Base-by-base conservation (phyloP, 805 yeast genomes). In the Wickerhamiella parazyma region DNA sequence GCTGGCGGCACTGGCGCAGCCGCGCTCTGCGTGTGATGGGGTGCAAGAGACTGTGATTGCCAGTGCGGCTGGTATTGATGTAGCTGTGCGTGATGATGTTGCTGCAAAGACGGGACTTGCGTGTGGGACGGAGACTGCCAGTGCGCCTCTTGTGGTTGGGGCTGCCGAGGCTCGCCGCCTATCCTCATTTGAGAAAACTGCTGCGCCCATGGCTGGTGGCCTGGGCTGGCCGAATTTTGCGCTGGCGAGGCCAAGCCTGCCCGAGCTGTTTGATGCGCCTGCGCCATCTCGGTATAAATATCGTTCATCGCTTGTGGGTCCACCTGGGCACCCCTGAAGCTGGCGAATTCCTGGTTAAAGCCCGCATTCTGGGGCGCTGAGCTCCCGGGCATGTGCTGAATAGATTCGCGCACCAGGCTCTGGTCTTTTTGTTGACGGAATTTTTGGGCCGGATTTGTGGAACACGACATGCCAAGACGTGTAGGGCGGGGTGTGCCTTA, bases 161-260 rank as follows among this genome's bases (percentile, higher is more conserved):
- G 35, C 34, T 5, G 26, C 11, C 26, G 12, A 4, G 26, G 31
- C 14, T 11, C 16, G 6, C 12, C 14, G 4, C 16, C 33, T 19
- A 42, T 6, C 12, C 21, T 36, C 45, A 42, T 22, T 4, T 25
- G 12, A 10, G 28, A 25, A 20, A 42, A 42, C 24, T 42, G 41
- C 19, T 31, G 38, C 4, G 33, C 45, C 45, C 45, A 42, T 8
- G 24, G 19, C 28, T 39, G 20, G n/a, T n/a, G n/a, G 37, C 33
- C 21, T 10, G 22, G 33, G 20, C 14, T 26, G 3, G n/a, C n/a
- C n/a, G n/a, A n/a, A n/a, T n/a, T n/a, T n/a, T n/a, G n/a, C n/a
- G n/a, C n/a, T n/a, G n/a, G n/a, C n/a, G n/a, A n/a, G n/a, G n/a
- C n/a, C 5, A 21, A 17, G 11, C 7, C 12, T 16, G 11, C 21